Percentiles rank a stretch among this genome's conserved stretches.
Evolutionary conservation across 2,329 filamentous ascomycete genomes (phyloP).

Genomic region (Pseudogymnoascus sp.): DNA sequence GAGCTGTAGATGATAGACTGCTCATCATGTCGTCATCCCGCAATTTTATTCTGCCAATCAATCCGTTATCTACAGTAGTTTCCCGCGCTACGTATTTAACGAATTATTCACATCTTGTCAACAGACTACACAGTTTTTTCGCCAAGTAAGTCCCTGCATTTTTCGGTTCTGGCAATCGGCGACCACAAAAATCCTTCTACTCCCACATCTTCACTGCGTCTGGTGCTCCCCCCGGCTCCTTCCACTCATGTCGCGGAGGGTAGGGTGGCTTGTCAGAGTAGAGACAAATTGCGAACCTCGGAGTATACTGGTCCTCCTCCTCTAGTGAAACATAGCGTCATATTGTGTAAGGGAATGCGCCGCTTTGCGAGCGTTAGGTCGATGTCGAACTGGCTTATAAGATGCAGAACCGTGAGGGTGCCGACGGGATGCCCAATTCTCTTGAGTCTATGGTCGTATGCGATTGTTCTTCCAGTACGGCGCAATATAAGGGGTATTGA

Average conservation of each 20-base stretch:
- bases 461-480: too few relatives aligned
- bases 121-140: not conserved
- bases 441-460: too few relatives aligned
- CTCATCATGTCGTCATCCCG: not conserved
- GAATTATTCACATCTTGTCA: not conserved
- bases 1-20: not conserved
- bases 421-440: too few relatives aligned
- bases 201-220: conserved; percentile 16
- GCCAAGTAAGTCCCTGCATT: not conserved
- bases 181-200: not conserved
- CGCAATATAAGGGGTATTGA: too few relatives aligned
- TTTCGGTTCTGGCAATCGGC: not conserved
- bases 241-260: conserved; percentile 23
- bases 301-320: conserved; percentile 1
- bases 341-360: not conserved
- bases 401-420: not conserved
- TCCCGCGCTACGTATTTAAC: not conserved
- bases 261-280: conserved; percentile 24
- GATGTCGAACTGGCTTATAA: not conserved
- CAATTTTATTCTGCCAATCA: not conserved
- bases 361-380: not conserved
- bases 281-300: not conserved
- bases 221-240: conserved; percentile 16
- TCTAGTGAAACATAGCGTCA: not conserved
- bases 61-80: not conserved